Base-by-base conservation (phyloP, 1,284 basidiomycete species). In the Cutaneotrichosporon mucoides region DNA sequence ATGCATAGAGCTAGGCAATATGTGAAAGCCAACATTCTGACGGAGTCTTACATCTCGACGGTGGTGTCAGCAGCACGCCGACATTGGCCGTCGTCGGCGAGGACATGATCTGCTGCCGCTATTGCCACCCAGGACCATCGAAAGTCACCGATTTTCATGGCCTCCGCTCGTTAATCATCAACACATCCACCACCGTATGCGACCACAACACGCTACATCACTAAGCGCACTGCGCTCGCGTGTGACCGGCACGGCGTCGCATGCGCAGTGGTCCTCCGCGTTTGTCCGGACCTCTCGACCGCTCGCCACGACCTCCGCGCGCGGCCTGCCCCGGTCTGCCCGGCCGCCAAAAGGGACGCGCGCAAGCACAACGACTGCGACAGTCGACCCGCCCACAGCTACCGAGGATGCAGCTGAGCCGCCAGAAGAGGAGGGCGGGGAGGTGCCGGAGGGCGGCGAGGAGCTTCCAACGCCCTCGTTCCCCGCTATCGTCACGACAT, bases 401-500 rank as follows among this genome's bases (percentile, higher is more conserved):
- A 13, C 35, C 12, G 55, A 38, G 41, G 12, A 40, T 34, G 15
- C 47, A 33, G 36, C 48, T 5, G 53, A 46, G 15, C 44, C 49
- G 11, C 33, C 49, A 15, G 55, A 42, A 24, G 55, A 46, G 16
- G 41, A n/a, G 8, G 54, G 33, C 6, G 46, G 40, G 16, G 15
- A 4, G 35, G 36, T 13, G 7, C 50, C 15, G 13, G 51, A 41
- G 16, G 46, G 46, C 5, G 13, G 10, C 16, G 49, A 51, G 16
- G 49, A 51, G 16, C 49, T 38, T 9, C 37, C 49, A 3, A 44
- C 45, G 7, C 48, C 45, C 5, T 45, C 44, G n/a, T 64, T 64
- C 46, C 62, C 62, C n/a, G 56, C 57, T 4, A 56, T 64, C 24
- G 59, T 61, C 9, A 64, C 62, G 10, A 56, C 59, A 13, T 36